A percentile compares a stretch with the other conserved stretches of the same genome.
Conservation (phyloP, 306 rosid species). For the Pueraria montana region DNA sequence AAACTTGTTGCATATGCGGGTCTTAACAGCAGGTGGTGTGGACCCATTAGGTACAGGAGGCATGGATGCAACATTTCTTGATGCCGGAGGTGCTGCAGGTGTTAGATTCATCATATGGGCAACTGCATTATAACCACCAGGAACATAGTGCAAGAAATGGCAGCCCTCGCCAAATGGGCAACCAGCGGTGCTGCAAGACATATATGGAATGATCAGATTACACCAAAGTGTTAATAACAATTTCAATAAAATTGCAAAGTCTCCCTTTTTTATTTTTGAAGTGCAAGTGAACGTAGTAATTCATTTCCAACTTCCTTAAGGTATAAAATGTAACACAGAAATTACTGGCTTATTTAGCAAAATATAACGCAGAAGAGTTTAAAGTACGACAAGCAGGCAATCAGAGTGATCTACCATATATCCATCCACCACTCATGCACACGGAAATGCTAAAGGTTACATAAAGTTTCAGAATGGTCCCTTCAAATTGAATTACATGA, state of each 20-base stretch:
- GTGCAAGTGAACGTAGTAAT: not conserved
- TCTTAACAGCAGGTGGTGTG: conserved; percentile 61
- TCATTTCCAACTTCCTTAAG: not conserved
- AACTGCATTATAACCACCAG: conserved; percentile 93
- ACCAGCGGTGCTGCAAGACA: conserved; percentile 85
- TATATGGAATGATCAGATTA: conserved; percentile 52
- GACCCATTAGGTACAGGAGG: conserved; percentile 74
- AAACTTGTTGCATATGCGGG: conserved; percentile 82
- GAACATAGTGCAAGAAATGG: conserved; percentile 92
- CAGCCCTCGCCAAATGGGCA: conserved; percentile 98
- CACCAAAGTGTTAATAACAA: conserved; percentile 12
- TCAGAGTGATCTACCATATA: conserved; percentile 11
- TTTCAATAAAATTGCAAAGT: not conserved
- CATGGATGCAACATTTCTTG: conserved; percentile 68
- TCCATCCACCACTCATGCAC: not conserved
- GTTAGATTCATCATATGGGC: conserved; percentile 93
- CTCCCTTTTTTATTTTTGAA: not conserved
- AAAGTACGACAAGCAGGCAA: not conserved
- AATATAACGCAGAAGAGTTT: not conserved
- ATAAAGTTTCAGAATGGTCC: conserved; percentile 12
- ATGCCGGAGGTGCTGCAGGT: conserved; percentile 66
- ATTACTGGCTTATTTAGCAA: not conserved
- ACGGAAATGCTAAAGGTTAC: not conserved
- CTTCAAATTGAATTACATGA: not conserved
- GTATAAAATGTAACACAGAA: not conserved